These are phyloP conservation scores for Diaporthe velutina DNA, from an alignment of 2,329 filamentous ascomycete species.

Conservation along the genomic window DNA sequence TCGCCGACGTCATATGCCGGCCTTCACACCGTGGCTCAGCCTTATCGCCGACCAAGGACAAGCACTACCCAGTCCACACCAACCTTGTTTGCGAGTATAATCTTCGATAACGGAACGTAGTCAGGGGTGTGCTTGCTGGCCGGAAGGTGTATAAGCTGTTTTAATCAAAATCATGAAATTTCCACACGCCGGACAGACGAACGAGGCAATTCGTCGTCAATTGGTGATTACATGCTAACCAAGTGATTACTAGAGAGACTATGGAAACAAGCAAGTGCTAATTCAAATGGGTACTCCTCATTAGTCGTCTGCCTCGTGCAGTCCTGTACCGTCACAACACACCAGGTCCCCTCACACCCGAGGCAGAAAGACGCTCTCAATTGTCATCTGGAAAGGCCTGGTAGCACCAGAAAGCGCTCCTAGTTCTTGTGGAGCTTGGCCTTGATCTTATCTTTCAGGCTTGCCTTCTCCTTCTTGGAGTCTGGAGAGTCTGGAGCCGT, in stretches of 20 bases:
- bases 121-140: background rate
- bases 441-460: slow-evolving; percentile 76
- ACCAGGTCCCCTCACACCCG: background rate
- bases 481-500: slow-evolving; percentile 44
- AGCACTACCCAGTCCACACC: no score
- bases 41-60: slow-evolving; percentile 3
- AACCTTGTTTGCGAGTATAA: background rate
- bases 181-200: background rate
- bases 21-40: background rate
- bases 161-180: background rate
- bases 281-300: slow-evolving; percentile 35
- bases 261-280: slow-evolving; percentile 32
- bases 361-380: background rate
- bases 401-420: slow-evolving; percentile 29
- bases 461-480: slow-evolving; percentile 59
- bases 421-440: slow-evolving; percentile 72
- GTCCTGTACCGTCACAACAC: background rate
- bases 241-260: slow-evolving; percentile 20
- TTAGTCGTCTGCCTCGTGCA: slow-evolving; percentile 15
- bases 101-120: no score
- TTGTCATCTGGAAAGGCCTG: slow-evolving; percentile 23
- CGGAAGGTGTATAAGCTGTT: background rate
- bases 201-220: background rate
- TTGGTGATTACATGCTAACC: slow-evolving; percentile 22
- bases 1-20: slow-evolving; percentile 28